phyloP scores from a whole-genome alignment of 352 stramenopile species.

The Phytophthora litchii region DNA sequence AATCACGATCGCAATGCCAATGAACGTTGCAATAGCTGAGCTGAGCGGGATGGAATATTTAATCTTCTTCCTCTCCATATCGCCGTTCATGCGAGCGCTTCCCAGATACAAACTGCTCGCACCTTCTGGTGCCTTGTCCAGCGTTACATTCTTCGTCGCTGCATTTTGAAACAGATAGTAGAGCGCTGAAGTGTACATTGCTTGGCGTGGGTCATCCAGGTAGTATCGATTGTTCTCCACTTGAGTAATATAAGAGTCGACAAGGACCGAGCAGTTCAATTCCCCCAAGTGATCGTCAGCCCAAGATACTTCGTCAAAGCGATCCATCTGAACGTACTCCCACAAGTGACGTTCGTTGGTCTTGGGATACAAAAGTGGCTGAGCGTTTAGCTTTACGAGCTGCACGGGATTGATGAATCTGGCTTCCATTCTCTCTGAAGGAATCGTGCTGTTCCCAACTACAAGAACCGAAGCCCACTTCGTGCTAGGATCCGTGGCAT shows the following conservation, averaged over 20 bases:
- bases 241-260: conserved; percentile 56
- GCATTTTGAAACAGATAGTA: conserved; percentile 59
- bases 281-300: conserved; percentile 19
- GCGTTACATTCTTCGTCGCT: conserved; percentile 34
- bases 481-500: conserved; percentile 7
- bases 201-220: conserved; percentile 45
- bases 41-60: conserved; percentile 47
- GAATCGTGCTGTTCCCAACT: conserved; percentile 29
- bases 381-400: conserved; percentile 29
- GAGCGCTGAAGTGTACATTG: conserved; percentile 54
- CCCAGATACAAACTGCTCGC: conserved; percentile 29
- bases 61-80: conserved; percentile 51
- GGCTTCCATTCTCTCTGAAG: conserved; percentile 16
- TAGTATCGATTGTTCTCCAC: conserved; percentile 54
- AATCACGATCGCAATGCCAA: conserved; percentile 43
- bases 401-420: conserved; percentile 33
- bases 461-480: conserved; percentile 27
- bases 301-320: conserved; percentile 20
- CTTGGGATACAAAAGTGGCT: conserved; percentile 24
- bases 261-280: conserved; percentile 42
- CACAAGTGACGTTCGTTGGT: conserved; percentile 25
- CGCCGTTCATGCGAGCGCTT: conserved; percentile 36
- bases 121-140: conserved; percentile 4
- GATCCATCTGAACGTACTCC: conserved; percentile 28
- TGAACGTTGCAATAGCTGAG: conserved; percentile 49